Percentiles rank a stretch among this genome's conserved stretches.
These are phyloP conservation scores for Pichia nakasei DNA, from an alignment of 805 yeast species.

Conservation along the genomic window DNA sequence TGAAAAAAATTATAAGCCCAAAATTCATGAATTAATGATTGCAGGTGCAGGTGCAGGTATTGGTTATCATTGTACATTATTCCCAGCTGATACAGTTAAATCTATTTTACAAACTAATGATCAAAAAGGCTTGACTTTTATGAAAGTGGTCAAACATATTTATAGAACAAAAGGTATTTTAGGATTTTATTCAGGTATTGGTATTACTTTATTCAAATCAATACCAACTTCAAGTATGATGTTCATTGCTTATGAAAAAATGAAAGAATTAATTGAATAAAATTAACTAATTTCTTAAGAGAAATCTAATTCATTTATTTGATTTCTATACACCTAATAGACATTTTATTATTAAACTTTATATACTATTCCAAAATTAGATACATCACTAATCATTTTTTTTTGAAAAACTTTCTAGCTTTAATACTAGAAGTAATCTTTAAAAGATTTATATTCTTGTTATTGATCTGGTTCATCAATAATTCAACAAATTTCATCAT, in stretches of 20 bases:
- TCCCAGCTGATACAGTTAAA: constrained; percentile 88
- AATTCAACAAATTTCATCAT: constrained; percentile 30
- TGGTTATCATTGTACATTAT: constrained; percentile 67
- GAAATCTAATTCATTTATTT: not conserved
- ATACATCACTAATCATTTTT: no score
- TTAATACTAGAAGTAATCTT: not conserved
- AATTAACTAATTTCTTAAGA: no score
- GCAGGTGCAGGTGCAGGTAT: constrained; percentile 89
- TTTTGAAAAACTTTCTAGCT: no score
- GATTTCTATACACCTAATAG: no score
- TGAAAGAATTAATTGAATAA: constrained; percentile 29
- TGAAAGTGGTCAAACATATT: constrained; percentile 32
- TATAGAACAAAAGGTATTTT: constrained; percentile 48
- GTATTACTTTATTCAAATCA: constrained; percentile 72
- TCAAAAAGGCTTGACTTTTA: constrained; percentile 19
- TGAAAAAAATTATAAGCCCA: constrained; percentile 20
- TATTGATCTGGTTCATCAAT: not conserved
- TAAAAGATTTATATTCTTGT: not conserved
- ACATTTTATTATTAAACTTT: no score
- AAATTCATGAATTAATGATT: constrained; percentile 46
- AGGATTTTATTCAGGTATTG: constrained; percentile 77
- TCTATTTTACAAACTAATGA: constrained; percentile 65
- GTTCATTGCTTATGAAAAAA: constrained; percentile 67
- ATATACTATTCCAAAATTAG: no score
- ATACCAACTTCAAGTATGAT: constrained; percentile 87